Conservation (phyloP, 108 stramenopile species). For the Chaetoceros tenuissimus region DNA sequence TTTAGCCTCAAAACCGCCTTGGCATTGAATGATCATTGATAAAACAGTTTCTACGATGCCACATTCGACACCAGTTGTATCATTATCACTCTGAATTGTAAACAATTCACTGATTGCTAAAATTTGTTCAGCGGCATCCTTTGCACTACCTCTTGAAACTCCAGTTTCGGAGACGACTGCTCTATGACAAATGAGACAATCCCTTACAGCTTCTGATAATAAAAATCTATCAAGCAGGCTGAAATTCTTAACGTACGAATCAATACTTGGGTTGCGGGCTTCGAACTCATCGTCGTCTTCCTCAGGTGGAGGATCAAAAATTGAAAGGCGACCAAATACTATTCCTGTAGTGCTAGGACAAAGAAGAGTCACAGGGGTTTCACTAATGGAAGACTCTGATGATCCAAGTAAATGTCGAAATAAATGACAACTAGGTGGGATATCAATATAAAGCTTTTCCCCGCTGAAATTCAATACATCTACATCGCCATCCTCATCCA, state of each 20-base stretch:
- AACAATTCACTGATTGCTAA: conserved; percentile 48
- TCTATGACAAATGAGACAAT: conserved; percentile 64
- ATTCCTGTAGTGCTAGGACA: conserved; percentile 27
- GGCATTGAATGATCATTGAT: conserved; percentile 54
- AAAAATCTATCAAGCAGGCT: conserved; percentile 69
- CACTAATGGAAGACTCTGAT: not conserved
- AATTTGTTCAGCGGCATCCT: conserved; percentile 67
- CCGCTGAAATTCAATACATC: conserved; percentile 8
- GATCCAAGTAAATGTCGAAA: not conserved
- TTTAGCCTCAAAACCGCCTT: conserved; percentile 15
- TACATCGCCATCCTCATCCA: conserved; percentile 14
- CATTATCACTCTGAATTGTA: conserved; percentile 2
- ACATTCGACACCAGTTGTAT: not conserved
- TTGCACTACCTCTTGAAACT: conserved; percentile 49
- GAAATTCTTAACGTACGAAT: conserved; percentile 46
- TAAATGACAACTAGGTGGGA: not conserved
- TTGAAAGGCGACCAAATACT: conserved; percentile 75
- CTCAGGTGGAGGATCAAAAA: conserved; percentile 64
- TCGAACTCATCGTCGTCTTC: conserved; percentile 37
- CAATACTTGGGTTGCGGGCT: conserved; percentile 46
- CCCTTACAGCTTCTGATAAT: conserved; percentile 57
- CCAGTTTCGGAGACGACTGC: conserved; percentile 56
- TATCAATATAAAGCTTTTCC: not conserved
- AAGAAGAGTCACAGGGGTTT: not conserved
- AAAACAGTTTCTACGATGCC: conserved; percentile 68